Base-by-base conservation (phyloP, 2,329 filamentous ascomycete genomes). In the Chaetoscypha palmicola region DNA sequence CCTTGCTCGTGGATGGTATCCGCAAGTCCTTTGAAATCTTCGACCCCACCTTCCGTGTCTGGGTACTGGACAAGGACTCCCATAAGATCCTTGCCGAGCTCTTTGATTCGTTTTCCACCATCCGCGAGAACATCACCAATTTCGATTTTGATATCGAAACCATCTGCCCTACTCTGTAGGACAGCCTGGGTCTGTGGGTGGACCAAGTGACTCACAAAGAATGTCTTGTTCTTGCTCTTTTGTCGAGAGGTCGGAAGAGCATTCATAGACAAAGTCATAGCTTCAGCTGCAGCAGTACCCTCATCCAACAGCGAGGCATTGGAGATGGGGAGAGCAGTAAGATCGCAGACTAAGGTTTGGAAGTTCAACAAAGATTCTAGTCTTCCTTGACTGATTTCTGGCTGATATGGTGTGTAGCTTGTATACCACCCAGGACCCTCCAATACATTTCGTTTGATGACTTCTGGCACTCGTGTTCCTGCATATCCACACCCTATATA, bases 401-500 rank as follows among this genome's bases (percentile, higher is more conserved):
- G 85, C 69, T 97, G 91, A 67, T 96, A 97, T 12, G 91, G 91
- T 0, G 91, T 96, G 66, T 97, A 96, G 68, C 89, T 95, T 31
- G 91, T 97, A 65, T 97, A 97, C 91, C 91, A 97, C 8, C 83
- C 89, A 4, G 91, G 91, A 63, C 85, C 91, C 72, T 97, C 89
- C 46, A 97, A 70, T 3, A 97, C 76, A 62, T 96, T 96, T 55
- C 90, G 77, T 72, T 92, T 87, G 64, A 97, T 94, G 45, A 96
- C 90, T 44, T 87, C 78, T 3, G 91, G 91, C 1, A 86, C 83
- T 54, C 83, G 76, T n/a, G 88, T 91, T 26, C 80, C 83, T 53
- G 91, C 88, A 72, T 96, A 97, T 46, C 91, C 91, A 46, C 77
- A 79, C 3, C 91, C 91, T 53, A 95, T 90, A 61, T 91, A 85